phyloP scores from a whole-genome alignment of 1,284 basidiomycete genomes.

The Rhodotorula mucilaginosa region DNA sequence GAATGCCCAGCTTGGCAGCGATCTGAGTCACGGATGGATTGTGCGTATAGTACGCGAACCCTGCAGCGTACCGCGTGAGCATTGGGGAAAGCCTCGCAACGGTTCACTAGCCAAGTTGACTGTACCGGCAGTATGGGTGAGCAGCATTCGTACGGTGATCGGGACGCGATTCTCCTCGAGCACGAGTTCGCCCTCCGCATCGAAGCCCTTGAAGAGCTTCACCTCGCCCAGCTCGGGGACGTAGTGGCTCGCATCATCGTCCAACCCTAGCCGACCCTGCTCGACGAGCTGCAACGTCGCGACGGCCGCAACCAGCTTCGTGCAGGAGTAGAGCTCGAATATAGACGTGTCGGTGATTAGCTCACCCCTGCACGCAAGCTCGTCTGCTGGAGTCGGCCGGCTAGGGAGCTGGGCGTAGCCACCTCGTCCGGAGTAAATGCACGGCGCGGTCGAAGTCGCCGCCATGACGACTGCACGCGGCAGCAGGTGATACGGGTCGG shows the following conservation, averaged over 20 bases:
- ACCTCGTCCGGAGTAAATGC: background rate
- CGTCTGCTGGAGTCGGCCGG: no score
- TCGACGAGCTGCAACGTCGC: constrained; percentile 27
- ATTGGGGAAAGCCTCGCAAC: no score
- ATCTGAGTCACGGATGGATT: background rate
- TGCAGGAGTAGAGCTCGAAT: constrained; percentile 4
- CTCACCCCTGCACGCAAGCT: background rate
- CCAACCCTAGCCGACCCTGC: constrained; percentile 19
- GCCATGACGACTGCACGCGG: constrained; percentile 1
- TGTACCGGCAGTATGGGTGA: constrained; percentile 19
- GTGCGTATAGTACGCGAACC: constrained; percentile 7
- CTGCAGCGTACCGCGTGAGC: background rate
- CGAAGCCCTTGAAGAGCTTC: constrained; percentile 13
- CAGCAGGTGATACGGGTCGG: constrained; percentile 1
- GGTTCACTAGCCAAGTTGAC: no score
- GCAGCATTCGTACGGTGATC: constrained; percentile 16
- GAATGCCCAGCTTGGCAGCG: constrained; percentile 2
- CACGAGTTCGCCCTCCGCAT: background rate
- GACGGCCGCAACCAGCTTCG: constrained; percentile 17
- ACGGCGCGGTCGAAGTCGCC: background rate
- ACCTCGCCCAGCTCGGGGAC: constrained; percentile 13
- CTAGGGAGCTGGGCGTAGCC: constrained; percentile 1
- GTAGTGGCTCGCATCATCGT: constrained; percentile 18
- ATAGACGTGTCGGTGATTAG: background rate
- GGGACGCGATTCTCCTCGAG: background rate